A percentile compares a stretch with the other conserved stretches of the same genome.
Evolutionary conservation across 228 moss, liverwort and hornwort species (phyloP).

Genomic region (Sphagnum fallax): DNA sequence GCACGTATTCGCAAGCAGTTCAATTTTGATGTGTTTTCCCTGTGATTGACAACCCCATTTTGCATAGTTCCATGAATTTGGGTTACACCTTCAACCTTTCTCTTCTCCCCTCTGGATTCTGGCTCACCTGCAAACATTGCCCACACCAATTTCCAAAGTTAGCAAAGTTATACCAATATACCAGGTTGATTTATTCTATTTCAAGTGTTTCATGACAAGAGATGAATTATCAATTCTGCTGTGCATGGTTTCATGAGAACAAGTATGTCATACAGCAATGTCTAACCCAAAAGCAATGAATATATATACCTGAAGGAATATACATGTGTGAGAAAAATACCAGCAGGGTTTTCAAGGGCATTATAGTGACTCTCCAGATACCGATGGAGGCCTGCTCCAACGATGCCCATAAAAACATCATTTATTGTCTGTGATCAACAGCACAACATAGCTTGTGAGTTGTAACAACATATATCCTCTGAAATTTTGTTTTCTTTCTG

Average conservation of each 20-base stretch:
- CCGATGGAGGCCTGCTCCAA: slow-evolving; percentile 43
- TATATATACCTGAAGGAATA: too few species aligned
- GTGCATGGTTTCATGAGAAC: too few species aligned
- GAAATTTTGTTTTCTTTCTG: slow-evolving; percentile 7
- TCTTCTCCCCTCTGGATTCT: too few species aligned
- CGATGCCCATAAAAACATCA: slow-evolving; percentile 60
- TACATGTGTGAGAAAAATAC: too few species aligned
- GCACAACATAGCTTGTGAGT: background rate
- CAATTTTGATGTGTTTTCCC: slow-evolving; percentile 16
- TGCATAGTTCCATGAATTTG: too few species aligned
- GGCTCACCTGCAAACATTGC: background rate
- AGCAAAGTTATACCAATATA: too few species aligned
- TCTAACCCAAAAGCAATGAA: too few species aligned
- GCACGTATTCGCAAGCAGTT: slow-evolving; percentile 65
- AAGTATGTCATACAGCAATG: too few species aligned
- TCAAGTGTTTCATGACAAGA: background rate
- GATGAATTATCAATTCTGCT: background rate
- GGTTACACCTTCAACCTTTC: too few species aligned
- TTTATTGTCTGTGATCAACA: background rate
- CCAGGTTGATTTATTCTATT: background rate
- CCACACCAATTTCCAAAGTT: slow-evolving; percentile 8
- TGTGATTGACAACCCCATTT: background rate
- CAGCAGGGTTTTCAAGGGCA: too few species aligned
- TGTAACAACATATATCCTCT: background rate
- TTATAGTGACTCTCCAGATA: slow-evolving; percentile 46